Evolutionary conservation across 2,329 filamentous ascomycete genomes (phyloP), one percentile per base, ranked within the genome.

Genomic region (Arthrobotrys megalospora): DNA sequence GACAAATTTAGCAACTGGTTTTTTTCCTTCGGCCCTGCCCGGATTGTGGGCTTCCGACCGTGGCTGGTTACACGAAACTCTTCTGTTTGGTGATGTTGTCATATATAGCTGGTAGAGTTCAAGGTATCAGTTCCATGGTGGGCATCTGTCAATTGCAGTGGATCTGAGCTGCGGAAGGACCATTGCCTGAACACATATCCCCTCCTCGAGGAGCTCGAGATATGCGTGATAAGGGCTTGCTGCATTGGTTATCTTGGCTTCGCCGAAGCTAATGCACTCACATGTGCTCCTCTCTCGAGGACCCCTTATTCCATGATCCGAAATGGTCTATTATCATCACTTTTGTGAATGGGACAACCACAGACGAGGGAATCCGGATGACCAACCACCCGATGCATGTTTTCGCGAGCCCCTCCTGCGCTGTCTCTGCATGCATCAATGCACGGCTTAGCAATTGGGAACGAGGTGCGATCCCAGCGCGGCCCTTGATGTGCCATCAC

Each of bases 361-460:
- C 53, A 16, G 10, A 41, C 2, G 36, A 60, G n/a, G 41, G 55
- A 34, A 43, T 43, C 19, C 55, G 55, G 55, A 24, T 60, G 16
- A 21, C 43, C 55, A 70, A 62, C 55, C 43, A 71, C 67, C 45
- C 36, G 55, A 43, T 53, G 45, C 38, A 63, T 12, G 41, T 48
- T 48, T 32, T 63, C 24, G 55, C 19, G 55, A 60, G 55, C 55
- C 55, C 55, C 60, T 72, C 38, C 47, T 72, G 58, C 52, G 58
- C 58, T 72, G 58, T 64, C 68, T 64, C 38, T 72, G 68, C 68
- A 72, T 64, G 47, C 48, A 65, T 64, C 47, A 43, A 65, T 66
- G 69, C 69, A 73, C 28, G 48, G 55, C 24, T 52, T 45, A 36
- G 67, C 63, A 52, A 52, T 41, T 43, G 43, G 43, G 47, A 24